Base-by-base conservation (phyloP, 768 basidiomycete species). In the Kwoniella bestiolae region DNA sequence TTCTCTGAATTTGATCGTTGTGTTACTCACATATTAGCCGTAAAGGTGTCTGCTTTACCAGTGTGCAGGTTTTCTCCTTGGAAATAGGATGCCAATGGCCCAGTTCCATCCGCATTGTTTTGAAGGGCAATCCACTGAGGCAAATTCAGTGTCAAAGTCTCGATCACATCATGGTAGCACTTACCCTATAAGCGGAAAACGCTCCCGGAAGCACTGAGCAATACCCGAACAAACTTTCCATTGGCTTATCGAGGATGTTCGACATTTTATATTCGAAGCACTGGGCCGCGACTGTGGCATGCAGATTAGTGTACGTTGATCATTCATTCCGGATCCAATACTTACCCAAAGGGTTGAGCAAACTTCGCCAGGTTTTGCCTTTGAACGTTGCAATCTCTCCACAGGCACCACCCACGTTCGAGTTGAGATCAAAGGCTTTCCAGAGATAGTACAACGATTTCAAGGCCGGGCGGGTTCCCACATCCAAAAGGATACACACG, bases 241-340 rank as follows among this genome's bases (percentile, higher is more conserved):
- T 86, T 0, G 94, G 94, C 80, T 97, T 97, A 80, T 97, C 94
- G 35, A 97, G 87, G 69, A 95, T 91, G 76, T 96, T 94, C 26
- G 92, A 92, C 89, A 81, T 81, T 55, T 95, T 95, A 83, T 96
- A 95, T 81, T 94, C 92, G 77, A 95, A 96, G 78, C 94, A 94
- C 78, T 96, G 94, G 0, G 94, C 91, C 0, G 94, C 94, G 14
- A 94, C 79, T 79, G 52, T 45, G 23, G 9, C 14, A 25, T 51
- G 25, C 18, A 8, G 28, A 11, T 9, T 26, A 21, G 26, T 41
- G 38, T 3, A 16, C 18, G 0, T 16, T 18, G 12, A 11, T 26
- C 28, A 28, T n/a, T 25, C 9, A 65, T 45, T 55, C 2, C 11
- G 29, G 31, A 16, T 14, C 4, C 23, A 16, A 18, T 53, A 7